Percentiles rank a stretch among this genome's conserved stretches.
These are phyloP conservation scores for Ambrosiella cleistominuta DNA, from an alignment of 2,329 filamentous ascomycete genomes.

Conservation along the genomic window DNA sequence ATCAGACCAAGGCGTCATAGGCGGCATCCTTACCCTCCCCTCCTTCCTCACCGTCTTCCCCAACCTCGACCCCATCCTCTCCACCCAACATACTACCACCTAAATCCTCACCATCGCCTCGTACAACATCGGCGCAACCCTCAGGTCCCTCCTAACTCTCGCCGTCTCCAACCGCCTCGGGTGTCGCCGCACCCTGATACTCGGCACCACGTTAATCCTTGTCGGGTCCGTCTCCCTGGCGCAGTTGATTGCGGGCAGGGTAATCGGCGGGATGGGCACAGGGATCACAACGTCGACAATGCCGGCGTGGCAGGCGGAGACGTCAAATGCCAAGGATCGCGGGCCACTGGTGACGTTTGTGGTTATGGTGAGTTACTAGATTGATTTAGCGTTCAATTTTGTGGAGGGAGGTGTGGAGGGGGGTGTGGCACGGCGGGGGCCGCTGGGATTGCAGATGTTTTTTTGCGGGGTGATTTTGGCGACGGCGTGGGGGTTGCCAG, in stretches of 20 bases:
- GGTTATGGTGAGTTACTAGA: slow-evolving; percentile 31
- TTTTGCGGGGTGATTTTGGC: slow-evolving; percentile 37
- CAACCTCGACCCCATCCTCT: slow-evolving; percentile 25
- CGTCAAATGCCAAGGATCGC: slow-evolving; percentile 30
- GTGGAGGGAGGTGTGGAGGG: not conserved
- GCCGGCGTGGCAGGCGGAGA: slow-evolving; percentile 39
- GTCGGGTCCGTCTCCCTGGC: slow-evolving; percentile 30
- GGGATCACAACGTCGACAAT: slow-evolving; percentile 38
- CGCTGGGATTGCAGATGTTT: slow-evolving; percentile 35
- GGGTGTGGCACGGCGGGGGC: slow-evolving; percentile 19
- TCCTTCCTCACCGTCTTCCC: slow-evolving; percentile 43
- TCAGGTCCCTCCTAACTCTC: slow-evolving; percentile 46
- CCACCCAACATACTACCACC: slow-evolving; percentile 7
- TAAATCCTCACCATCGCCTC: slow-evolving; percentile 29
- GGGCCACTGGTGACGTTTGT: slow-evolving; percentile 30
- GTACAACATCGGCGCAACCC: slow-evolving; percentile 43
- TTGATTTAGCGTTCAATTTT: slow-evolving; percentile 19
- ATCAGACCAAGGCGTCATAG: slow-evolving; percentile 54
- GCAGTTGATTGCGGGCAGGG: slow-evolving; percentile 26
- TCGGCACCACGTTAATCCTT: slow-evolving; percentile 40
- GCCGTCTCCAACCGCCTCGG: slow-evolving; percentile 48
- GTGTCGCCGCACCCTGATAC: slow-evolving; percentile 35
- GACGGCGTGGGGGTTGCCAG: slow-evolving; percentile 1
- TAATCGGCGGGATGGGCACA: slow-evolving; percentile 41
- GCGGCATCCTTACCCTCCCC: slow-evolving; percentile 51